phyloP scores from a whole-genome alignment of 805 yeast genomes.

The Brettanomyces naardenensis region DNA sequence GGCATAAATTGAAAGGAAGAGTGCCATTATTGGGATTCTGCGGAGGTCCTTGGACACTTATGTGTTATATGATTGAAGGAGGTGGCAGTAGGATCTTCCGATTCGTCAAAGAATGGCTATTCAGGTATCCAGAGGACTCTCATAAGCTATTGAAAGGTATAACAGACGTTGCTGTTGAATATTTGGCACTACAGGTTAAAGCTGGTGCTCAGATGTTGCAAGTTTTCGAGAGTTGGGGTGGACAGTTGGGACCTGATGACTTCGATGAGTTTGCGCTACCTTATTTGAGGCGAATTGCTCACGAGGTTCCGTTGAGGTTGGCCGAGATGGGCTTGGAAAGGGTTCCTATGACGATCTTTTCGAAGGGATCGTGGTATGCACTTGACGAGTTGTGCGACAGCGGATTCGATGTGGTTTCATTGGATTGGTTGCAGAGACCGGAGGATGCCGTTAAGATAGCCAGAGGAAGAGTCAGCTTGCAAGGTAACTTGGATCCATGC shows the following conservation, averaged over 20 bases:
- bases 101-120: slow-evolving; percentile 89
- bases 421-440: slow-evolving; percentile 89
- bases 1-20: slow-evolving; percentile 77
- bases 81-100: slow-evolving; percentile 91
- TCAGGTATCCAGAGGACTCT: slow-evolving; percentile 64
- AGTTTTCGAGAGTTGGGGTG: slow-evolving; percentile 97
- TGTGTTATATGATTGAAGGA: slow-evolving; percentile 97
- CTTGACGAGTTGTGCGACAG: slow-evolving; percentile 73
- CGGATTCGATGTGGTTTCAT: slow-evolving; percentile 81
- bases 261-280: slow-evolving; percentile 87
- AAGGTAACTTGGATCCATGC: slow-evolving; percentile 96
- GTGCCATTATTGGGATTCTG: slow-evolving; percentile 93
- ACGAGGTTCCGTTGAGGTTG: slow-evolving; percentile 60
- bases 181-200: slow-evolving; percentile 85
- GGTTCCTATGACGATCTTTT: slow-evolving; percentile 84
- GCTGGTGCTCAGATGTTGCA: slow-evolving; percentile 99
- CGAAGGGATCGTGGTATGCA: slow-evolving; percentile 98
- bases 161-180: slow-evolving; percentile 86
- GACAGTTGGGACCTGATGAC: slow-evolving; percentile 87
- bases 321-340: slow-evolving; percentile 65
- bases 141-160: slow-evolving; percentile 66
- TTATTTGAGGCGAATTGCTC: slow-evolving; percentile 69
- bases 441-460: slow-evolving; percentile 71
- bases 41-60: slow-evolving; percentile 97
- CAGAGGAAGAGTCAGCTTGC: slow-evolving; percentile 73